Evolutionary conservation across 2,329 filamentous ascomycete species (phyloP).

Genomic region (Lasiodiplodia citricola): DNA sequence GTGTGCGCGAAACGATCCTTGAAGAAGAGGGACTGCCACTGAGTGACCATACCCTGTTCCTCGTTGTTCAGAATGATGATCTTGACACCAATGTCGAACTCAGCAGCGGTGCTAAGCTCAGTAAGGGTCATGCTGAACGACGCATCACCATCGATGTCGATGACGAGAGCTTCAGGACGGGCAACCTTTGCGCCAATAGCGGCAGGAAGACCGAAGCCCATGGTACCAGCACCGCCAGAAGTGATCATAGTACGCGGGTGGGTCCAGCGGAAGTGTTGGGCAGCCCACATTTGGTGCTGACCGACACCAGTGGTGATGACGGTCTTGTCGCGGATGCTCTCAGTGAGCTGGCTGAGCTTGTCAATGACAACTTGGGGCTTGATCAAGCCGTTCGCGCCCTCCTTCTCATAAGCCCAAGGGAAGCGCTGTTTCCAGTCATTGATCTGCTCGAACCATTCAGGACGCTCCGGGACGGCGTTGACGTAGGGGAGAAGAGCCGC

Average conservation of each 20-base stretch:
- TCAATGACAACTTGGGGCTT: conserved; percentile 95
- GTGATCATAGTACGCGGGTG: conserved; percentile 93
- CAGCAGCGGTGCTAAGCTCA: conserved; percentile 87
- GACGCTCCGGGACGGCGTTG: conserved; percentile 67
- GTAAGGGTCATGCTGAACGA: conserved; percentile 99
- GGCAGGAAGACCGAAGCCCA: conserved; percentile 93
- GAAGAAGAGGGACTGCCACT: conserved; percentile 98
- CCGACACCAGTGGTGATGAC: conserved; percentile 94
- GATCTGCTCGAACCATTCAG: conserved; percentile 90
- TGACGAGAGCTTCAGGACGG: conserved; percentile 78
- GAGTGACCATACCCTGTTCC: conserved; percentile 98
- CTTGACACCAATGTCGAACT: conserved; percentile 97
- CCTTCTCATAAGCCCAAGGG: conserved; percentile 84
- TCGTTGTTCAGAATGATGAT: conserved; percentile 95
- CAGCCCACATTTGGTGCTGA: conserved; percentile 99
- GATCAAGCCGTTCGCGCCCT: conserved; percentile 77
- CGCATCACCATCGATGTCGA: conserved; percentile 98
- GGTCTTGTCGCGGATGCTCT: conserved; percentile 78
- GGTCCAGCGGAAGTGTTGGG: conserved; percentile 95
- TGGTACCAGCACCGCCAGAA: conserved; percentile 91
- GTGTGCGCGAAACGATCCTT: conserved; percentile 92
- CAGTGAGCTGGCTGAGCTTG: conserved; percentile 84
- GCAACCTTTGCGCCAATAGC: conserved; percentile 96
- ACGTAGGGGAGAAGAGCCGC: conserved; percentile 75
- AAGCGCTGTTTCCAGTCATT: conserved; percentile 89